Evolutionary conservation across 495 filamentous ascomycete genomes (phyloP).

Genomic region (Neurospora tetrasperma): DNA sequence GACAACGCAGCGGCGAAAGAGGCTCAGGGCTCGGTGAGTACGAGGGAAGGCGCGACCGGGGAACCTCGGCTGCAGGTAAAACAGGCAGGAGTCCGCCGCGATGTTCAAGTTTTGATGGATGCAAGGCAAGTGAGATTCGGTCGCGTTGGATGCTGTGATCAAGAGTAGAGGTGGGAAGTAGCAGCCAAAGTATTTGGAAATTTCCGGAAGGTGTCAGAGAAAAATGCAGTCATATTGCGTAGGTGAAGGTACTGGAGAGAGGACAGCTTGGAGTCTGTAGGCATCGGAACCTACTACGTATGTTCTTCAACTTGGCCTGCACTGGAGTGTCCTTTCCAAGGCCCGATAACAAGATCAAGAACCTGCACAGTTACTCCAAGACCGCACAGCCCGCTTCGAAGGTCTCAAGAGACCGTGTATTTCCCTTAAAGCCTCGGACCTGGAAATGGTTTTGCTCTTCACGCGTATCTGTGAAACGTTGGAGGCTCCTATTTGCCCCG

Average conservation of each 20-base stretch:
- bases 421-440: background rate
- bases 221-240: background rate
- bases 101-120: background rate
- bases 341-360: background rate
- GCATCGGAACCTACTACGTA: background rate
- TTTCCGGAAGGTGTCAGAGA: background rate
- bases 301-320: background rate
- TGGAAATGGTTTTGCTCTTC: background rate
- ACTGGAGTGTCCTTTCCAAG: background rate
- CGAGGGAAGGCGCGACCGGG: background rate
- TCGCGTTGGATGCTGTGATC: background rate
- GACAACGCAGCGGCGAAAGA: background rate
- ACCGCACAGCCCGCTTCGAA: background rate
- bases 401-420: background rate
- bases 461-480: background rate
- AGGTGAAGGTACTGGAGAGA: background rate
- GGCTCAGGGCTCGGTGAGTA: background rate
- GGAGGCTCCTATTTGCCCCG: background rate
- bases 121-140: background rate
- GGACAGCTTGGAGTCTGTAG: background rate
- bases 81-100: background rate
- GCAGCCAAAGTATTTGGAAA: background rate
- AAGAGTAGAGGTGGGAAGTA: background rate
- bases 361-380: background rate
- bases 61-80: background rate